Conservation (phyloP, 352 stramenopile genomes). For the Phytophthora tentaculata region DNA sequence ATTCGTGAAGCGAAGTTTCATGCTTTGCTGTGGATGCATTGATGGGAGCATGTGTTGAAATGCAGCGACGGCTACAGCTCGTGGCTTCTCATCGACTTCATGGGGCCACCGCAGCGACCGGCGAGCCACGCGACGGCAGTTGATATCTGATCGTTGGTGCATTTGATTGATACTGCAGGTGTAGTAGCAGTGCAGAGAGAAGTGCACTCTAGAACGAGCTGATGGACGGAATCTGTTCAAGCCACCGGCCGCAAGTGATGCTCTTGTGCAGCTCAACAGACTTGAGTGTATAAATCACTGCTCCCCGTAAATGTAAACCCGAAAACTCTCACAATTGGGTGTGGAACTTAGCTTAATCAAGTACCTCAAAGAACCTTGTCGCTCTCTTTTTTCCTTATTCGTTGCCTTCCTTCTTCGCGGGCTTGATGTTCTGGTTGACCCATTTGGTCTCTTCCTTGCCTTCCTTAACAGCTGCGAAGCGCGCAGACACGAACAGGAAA, state of each 20-base stretch:
- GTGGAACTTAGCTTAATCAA: background rate
- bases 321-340: background rate
- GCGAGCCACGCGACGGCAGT: too few species aligned
- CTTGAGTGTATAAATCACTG: too few species aligned
- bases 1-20: too few species aligned
- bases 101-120: too few species aligned
- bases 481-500: slow-evolving; percentile 88
- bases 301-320: too few species aligned
- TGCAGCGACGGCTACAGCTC: too few species aligned
- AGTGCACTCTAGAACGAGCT: slow-evolving; percentile 1
- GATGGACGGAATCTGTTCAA: background rate
- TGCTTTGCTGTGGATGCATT: too few species aligned
- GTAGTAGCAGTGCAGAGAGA: background rate
- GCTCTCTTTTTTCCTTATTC: slow-evolving; percentile 5
- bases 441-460: slow-evolving; percentile 82
- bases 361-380: background rate
- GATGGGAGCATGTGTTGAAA: too few species aligned
- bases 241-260: too few species aligned
- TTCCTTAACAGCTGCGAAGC: slow-evolving; percentile 63
- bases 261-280: too few species aligned
- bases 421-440: slow-evolving; percentile 78
- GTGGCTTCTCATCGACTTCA: too few species aligned
- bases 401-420: slow-evolving; percentile 23
- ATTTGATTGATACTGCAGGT: background rate
- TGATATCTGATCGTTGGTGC: too few species aligned